Evolutionary conservation across 306 rosid species (phyloP).

Genomic region (Gillenia trifoliata): DNA sequence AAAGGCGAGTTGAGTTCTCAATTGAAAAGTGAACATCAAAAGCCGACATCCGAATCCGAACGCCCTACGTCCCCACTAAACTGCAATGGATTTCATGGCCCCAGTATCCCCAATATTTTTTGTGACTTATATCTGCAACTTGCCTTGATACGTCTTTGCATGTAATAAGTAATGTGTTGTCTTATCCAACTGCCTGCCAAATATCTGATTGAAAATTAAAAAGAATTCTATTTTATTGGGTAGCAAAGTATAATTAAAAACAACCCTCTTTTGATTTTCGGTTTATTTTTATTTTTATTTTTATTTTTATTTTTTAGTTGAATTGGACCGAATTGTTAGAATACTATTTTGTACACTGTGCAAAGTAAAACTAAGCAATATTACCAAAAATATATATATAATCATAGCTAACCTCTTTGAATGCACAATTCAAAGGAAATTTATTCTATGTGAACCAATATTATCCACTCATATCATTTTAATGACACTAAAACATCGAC

Average conservation of each 20-base stretch:
- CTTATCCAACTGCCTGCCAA: background rate
- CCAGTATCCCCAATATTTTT: background rate
- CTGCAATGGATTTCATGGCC: slow-evolving; percentile 16
- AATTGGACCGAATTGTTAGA: background rate
- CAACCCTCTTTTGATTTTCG: background rate
- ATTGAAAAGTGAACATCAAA: background rate
- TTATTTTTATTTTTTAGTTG: no score
- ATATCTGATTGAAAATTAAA: background rate
- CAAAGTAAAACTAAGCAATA: no score
- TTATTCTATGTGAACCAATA: no score
- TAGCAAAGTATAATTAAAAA: background rate
- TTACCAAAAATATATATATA: no score
- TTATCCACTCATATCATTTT: no score
- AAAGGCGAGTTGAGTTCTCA: background rate
- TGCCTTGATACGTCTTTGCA: background rate
- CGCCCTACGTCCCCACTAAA: slow-evolving; percentile 9
- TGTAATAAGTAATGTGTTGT: background rate
- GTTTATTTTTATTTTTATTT: no score
- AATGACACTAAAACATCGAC: no score
- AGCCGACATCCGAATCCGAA: slow-evolving; percentile 30
- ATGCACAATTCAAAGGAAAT: no score
- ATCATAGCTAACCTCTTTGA: no score
- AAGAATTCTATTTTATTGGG: background rate
- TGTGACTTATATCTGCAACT: slow-evolving; percentile 8
- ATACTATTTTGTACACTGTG: background rate